Conservation (phyloP, 352 stramenopile species). For the Phytophthora hibernalis region DNA sequence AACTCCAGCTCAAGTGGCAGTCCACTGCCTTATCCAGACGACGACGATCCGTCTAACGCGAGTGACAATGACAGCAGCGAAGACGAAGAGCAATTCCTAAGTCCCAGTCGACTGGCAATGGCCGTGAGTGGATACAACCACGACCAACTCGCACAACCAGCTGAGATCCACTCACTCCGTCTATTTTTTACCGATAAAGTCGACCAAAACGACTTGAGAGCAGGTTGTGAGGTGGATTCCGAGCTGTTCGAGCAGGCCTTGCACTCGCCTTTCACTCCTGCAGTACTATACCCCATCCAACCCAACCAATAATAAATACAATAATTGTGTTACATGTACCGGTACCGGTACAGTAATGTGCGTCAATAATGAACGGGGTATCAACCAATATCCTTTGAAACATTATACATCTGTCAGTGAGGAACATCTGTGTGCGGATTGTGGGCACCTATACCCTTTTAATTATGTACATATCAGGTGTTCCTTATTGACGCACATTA, state of each 20-base stretch:
- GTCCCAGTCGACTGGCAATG: constrained; percentile 26
- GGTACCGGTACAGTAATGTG: too few species aligned
- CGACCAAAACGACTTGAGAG: constrained; percentile 49
- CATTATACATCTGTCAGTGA: too few species aligned
- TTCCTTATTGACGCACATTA: too few species aligned
- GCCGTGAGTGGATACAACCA: constrained; percentile 33
- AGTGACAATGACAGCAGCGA: constrained; percentile 15
- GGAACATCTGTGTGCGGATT: too few species aligned
- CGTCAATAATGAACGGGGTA: too few species aligned
- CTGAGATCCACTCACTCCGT: constrained; percentile 8
- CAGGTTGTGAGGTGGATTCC: neutral
- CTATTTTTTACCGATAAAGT: constrained; percentile 21
- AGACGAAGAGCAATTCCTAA: constrained; percentile 19
- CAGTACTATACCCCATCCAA: constrained; percentile 69
- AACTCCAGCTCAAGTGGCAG: constrained; percentile 21
- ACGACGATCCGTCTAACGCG: constrained; percentile 13
- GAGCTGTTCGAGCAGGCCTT: constrained; percentile 36
- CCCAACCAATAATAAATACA: constrained; percentile 38
- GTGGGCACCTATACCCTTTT: too few species aligned
- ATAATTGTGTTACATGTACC: too few species aligned
- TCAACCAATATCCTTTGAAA: too few species aligned
- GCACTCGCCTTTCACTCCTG: constrained; percentile 56
- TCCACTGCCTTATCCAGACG: constrained; percentile 22
- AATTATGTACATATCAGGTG: too few species aligned
- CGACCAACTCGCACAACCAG: constrained; percentile 18